phyloP scores from a whole-genome alignment of 495 filamentous ascomycete genomes.

The Lasiosphaeriaceae sp. region DNA sequence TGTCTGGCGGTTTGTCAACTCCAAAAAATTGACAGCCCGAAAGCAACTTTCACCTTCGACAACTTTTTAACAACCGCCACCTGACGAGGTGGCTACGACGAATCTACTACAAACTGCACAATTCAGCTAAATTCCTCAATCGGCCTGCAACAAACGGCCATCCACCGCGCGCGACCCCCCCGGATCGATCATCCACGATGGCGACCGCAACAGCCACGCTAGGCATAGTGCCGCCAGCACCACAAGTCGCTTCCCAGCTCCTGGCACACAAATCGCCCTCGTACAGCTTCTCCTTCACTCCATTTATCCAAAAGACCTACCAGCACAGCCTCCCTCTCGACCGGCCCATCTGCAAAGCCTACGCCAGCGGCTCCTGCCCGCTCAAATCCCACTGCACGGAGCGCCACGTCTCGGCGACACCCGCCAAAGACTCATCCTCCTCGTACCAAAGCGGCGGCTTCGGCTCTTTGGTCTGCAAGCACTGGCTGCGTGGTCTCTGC shows the following conservation, averaged over 20 bases:
- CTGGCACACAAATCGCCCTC: conserved; percentile 50
- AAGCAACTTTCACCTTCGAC: too few relatives aligned
- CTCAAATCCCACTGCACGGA: conserved; percentile 72
- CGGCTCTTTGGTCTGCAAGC: conserved; percentile 87
- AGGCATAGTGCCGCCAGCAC: conserved; percentile 8
- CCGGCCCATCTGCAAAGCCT: conserved; percentile 76
- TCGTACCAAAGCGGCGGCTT: conserved; percentile 35
- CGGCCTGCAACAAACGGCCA: too few relatives aligned
- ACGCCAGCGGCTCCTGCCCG: conserved; percentile 70
- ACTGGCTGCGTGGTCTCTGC: conserved; percentile 95
- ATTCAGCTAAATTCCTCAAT: too few relatives aligned
- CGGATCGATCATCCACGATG: too few relatives aligned
- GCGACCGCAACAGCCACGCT: neutral
- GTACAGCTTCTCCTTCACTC: conserved; percentile 70
- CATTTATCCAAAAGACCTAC: conserved; percentile 69
- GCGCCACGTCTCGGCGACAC: conserved; percentile 26
- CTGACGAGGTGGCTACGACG: too few relatives aligned
- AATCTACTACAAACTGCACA: too few relatives aligned
- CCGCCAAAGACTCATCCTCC: neutral
- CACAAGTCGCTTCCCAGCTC: conserved; percentile 28
- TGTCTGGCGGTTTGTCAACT: too few relatives aligned
- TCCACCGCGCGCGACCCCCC: too few relatives aligned
- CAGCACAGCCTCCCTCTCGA: conserved; percentile 70
- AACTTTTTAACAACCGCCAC: too few relatives aligned
- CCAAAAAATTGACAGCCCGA: neutral